Base-by-base conservation (phyloP, 495 filamentous ascomycete genomes). In the Neurospora sp. region DNA sequence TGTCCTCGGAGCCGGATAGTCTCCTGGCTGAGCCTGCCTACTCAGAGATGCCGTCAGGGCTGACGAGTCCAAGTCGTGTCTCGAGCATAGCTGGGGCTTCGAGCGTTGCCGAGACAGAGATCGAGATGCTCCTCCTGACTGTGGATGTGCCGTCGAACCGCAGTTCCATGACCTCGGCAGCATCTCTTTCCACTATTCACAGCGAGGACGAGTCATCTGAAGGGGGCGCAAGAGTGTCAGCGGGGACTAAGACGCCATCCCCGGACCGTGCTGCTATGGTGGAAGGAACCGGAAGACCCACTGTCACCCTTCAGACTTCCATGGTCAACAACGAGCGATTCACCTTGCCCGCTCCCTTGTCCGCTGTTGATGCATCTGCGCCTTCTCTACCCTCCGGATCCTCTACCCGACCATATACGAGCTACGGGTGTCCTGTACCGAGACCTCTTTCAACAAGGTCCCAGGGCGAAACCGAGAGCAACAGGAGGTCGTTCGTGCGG, bases 191-290 rank as follows among this genome's bases (percentile, higher is more conserved):
- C 12, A 85, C 83, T 3, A 72, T 85, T 1, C 81, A 84, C 71
- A 85, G 83, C 72, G 82, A 82, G 77, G 83, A 85, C 71, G 84
- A 85, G 72, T 72, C 73, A 75, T 73, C 74, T 1, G 79, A 78
- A 12, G 77, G 74, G 10, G 73, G 27, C 12, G 54, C 71, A 18
- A 69, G 44, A 59, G 42, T 72, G 0, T 72, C 71, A 9, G 54
- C 44, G 12, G 42, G 42, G 18, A 35, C 44, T 6, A 72, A 72
- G 42, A 72, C 27, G 54, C 54, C 54, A 35, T 66, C 54, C 7
- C 54, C 54, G 4, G 27, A 66, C 54, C 54, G 27, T 35, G 27
- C 54, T 35, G 27, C 54, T 66, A 35, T 16, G 27, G 54, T 35
- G 7, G 54, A 27, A 37, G 27, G 27, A 35, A 66, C 54, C 14